These are phyloP conservation scores for Trypanosoma caninum DNA, from an alignment of 208 protist species.

Conservation along the genomic window DNA sequence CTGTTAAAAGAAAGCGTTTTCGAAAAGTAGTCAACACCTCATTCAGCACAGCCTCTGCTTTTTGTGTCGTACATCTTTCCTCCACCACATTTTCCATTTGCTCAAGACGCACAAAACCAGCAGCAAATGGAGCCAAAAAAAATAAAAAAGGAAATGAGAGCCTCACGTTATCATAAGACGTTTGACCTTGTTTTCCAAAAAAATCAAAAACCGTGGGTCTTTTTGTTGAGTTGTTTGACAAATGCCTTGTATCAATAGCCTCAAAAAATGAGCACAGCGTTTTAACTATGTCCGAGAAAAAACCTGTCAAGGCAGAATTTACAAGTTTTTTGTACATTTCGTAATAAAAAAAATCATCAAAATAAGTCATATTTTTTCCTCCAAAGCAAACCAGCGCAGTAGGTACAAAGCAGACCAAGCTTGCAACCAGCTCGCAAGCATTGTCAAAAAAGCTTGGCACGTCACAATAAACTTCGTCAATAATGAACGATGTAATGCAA, in stretches of 20 bases:
- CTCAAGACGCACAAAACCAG: conserved; percentile 57
- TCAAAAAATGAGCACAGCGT: conserved; percentile 70
- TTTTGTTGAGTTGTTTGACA: conserved; percentile 8
- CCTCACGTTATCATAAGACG: conserved; percentile 12
- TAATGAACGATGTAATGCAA: conserved; percentile 35
- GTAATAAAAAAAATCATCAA: conserved; percentile 65
- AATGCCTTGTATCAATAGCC: conserved; percentile 56
- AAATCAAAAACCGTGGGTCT: conserved; percentile 9
- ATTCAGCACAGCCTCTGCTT: conserved; percentile 21
- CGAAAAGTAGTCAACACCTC: conserved; percentile 31
- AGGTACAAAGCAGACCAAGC: conserved; percentile 34
- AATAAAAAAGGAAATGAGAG: conserved; percentile 77
- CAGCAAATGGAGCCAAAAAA: conserved; percentile 61
- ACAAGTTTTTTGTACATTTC: conserved; percentile 51
- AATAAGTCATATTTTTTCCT: conserved; percentile 8
- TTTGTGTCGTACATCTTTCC: conserved; percentile 16
- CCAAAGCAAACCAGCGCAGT: conserved; percentile 4
- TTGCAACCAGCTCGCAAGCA: conserved; percentile 59
- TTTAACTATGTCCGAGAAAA: conserved; percentile 41
- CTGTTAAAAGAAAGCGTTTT: conserved; percentile 42
- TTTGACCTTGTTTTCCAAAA: conserved; percentile 5
- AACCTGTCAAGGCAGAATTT: conserved; percentile 44
- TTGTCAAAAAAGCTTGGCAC: conserved; percentile 79
- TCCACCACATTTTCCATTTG: conserved; percentile 26
- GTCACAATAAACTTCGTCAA: conserved; percentile 69